Evolutionary conservation across 192 early-diverging fungal species (phyloP), one percentile per base, ranked within the genome.

Genomic region (Entomortierella chlamydospora): DNA sequence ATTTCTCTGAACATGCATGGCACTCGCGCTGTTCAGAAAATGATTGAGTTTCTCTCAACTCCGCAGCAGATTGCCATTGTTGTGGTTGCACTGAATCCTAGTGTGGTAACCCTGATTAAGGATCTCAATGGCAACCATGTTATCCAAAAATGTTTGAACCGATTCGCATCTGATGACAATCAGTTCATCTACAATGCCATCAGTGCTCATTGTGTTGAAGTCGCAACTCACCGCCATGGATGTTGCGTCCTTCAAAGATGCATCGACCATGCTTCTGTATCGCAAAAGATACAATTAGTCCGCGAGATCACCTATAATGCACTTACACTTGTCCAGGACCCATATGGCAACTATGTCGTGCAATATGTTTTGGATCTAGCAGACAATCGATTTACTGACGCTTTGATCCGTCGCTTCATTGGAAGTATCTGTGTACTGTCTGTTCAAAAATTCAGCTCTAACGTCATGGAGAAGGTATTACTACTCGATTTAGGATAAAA

Each of bases 41-140:
- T 96, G 87, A 93, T 96, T 57, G 95, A 96, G 79, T 88, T 86
- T 63, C 74, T 95, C 22, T 89, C 88, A 20, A 88, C 81, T 31
- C 81, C 84, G n/a, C 73, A 83, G 68, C 91, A 94, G 86, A 93
- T 93, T 41, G 83, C 86, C 13, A 83, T 88, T 23, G 84, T 94
- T 22, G 88, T 92, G 25, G 71, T 82, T 1, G 93, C 94, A 20
- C 80, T 96, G 23, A 83, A 87, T 67, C 83, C 83, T 13, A 90
- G 87, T 64, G 91, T 93, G 6, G 94, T 95, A 6, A 83, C 90
- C n/a, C 83, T 96, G 54, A 95, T 96, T 64, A 93, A 94, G 70
- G 95, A 96, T 65, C 84, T 96, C 23, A 96, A 96, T 58, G 95
- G 95, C 56, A 96, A 96, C 77, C 95, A 96, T 68, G 94, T 95